These are phyloP conservation scores for Agaricus sinodeliciosus DNA, from an alignment of 768 basidiomycete species.

Conservation along the genomic window DNA sequence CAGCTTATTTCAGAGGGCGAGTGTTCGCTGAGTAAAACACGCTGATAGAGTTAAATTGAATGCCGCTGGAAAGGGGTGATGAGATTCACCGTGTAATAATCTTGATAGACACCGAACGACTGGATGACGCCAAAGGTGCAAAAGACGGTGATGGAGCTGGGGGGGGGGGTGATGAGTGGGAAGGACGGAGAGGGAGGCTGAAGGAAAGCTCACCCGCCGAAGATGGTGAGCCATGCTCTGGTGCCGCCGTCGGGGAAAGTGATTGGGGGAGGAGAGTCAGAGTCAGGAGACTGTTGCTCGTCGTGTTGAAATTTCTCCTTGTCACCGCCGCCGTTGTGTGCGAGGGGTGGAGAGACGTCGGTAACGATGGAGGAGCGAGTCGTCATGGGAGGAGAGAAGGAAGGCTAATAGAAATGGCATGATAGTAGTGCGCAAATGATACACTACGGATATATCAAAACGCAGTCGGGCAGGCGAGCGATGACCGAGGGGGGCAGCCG, in stretches of 20 bases:
- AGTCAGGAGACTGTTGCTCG: too few relatives aligned
- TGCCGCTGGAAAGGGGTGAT: not conserved
- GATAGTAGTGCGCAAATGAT: too few relatives aligned
- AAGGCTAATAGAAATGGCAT: not conserved
- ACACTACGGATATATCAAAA: not conserved
- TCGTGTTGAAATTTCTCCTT: not conserved
- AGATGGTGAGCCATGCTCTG: slow-evolving; percentile 37
- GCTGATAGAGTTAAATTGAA: slow-evolving; percentile 16
- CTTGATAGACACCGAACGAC: slow-evolving; percentile 46
- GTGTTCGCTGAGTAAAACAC: slow-evolving; percentile 28
- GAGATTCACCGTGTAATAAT: slow-evolving; percentile 37
- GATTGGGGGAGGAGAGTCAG: too few relatives aligned
- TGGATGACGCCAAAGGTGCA: slow-evolving; percentile 45
- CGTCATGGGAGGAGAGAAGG: slow-evolving; percentile 6
- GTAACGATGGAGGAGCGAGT: slow-evolving; percentile 1
- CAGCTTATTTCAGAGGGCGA: slow-evolving; percentile 39
- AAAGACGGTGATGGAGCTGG: slow-evolving; percentile 35
- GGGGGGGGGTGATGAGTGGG: slow-evolving; percentile 1
- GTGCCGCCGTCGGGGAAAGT: slow-evolving; percentile 38
- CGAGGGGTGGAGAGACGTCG: not conserved
- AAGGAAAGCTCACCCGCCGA: slow-evolving; percentile 33
- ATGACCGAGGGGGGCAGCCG: too few relatives aligned
- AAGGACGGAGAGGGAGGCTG: not conserved
- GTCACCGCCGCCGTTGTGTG: not conserved
- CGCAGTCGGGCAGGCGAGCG: too few relatives aligned